A percentile compares a stretch with the other conserved stretches of the same genome.
These are phyloP conservation scores for Tricholoma saponaceum DNA, from an alignment of 768 basidiomycete genomes.

Conservation along the genomic window DNA sequence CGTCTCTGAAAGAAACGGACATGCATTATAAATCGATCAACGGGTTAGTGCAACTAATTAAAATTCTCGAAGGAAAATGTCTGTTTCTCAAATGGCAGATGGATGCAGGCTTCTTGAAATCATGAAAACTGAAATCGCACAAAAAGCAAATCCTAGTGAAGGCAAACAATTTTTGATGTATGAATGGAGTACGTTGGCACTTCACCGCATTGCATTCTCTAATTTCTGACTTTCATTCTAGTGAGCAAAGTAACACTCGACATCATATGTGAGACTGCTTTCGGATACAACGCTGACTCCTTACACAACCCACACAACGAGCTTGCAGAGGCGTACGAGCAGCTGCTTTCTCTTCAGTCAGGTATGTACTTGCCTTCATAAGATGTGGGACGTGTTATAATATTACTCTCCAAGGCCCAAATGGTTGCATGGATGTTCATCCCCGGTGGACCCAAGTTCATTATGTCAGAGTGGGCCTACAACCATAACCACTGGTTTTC, in stretches of 20 bases:
- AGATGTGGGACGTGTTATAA: not conserved
- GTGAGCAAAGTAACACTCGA: conserved; percentile 52
- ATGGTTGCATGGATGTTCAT: conserved; percentile 31
- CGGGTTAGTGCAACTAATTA: conserved; percentile 23
- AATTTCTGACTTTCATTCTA: conserved; percentile 9
- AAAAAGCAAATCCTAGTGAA: conserved; percentile 14
- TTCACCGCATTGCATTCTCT: not conserved
- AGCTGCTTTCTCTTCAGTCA: conserved; percentile 36
- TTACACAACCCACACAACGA: conserved; percentile 43
- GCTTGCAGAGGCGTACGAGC: conserved; percentile 44
- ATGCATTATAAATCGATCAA: conserved; percentile 47
- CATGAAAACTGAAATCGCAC: conserved; percentile 27
- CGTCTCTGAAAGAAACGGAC: conserved; percentile 28
- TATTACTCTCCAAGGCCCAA: conserved; percentile 14
- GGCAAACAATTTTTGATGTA: conserved; percentile 35
- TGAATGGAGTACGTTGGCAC: conserved; percentile 39
- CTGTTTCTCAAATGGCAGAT: not conserved
- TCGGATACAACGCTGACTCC: conserved; percentile 43
- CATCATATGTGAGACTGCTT: conserved; percentile 48
- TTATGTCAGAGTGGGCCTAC: conserved; percentile 33
- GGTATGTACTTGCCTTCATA: conserved; percentile 22
- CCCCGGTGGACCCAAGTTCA: conserved; percentile 30
- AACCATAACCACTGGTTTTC: conserved; percentile 28
- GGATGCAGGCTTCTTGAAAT: conserved; percentile 31
- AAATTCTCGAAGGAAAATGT: not conserved